Evolutionary conservation across 768 basidiomycete genomes (phyloP).

Genomic region (Leccinum uliginosum): DNA sequence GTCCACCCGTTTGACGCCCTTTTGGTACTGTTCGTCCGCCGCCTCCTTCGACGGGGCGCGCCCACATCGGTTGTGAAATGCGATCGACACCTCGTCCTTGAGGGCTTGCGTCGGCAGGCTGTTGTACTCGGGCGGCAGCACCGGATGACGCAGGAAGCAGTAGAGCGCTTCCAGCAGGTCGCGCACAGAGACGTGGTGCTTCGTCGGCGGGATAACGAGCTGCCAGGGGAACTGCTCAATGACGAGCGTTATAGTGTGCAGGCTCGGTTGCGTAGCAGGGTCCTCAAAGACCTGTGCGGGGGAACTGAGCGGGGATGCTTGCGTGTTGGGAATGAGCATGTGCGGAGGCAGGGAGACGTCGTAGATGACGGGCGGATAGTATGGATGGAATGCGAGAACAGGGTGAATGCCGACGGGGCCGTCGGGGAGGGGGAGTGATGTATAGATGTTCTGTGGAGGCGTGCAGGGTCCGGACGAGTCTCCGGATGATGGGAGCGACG

Average conservation of each 20-base stretch:
- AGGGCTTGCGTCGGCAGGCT: conserved; percentile 30
- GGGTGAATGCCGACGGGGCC: conserved; percentile 31
- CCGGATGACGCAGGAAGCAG: conserved; percentile 37
- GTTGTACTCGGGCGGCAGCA: conserved; percentile 39
- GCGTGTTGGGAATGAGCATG: conserved; percentile 20
- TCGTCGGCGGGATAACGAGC: conserved; percentile 27
- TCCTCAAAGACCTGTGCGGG: conserved; percentile 22
- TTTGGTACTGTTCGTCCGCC: conserved; percentile 37
- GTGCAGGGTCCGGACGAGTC: conserved; percentile 28
- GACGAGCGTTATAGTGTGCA: conserved; percentile 28
- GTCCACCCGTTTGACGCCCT: conserved; percentile 53
- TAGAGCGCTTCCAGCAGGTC: conserved; percentile 50
- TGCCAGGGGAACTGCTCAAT: conserved; percentile 33
- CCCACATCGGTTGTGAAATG: conserved; percentile 40
- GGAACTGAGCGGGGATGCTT: conserved; percentile 24
- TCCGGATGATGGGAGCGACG: conserved; percentile 29
- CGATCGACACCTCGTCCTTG: conserved; percentile 35
- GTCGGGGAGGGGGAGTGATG: conserved; percentile 17
- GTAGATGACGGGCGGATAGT: conserved; percentile 18
- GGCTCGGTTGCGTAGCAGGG: conserved; percentile 30
- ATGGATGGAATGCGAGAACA: conserved; percentile 27
- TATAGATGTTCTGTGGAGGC: conserved; percentile 25
- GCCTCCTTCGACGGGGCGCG: conserved; percentile 28
- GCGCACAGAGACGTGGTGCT: conserved; percentile 34
- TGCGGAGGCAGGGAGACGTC: conserved; percentile 17